A percentile compares a stretch with the other conserved stretches of the same genome.
Conservation (phyloP, 352 stramenopile species). For the Phytophthora pisi region DNA sequence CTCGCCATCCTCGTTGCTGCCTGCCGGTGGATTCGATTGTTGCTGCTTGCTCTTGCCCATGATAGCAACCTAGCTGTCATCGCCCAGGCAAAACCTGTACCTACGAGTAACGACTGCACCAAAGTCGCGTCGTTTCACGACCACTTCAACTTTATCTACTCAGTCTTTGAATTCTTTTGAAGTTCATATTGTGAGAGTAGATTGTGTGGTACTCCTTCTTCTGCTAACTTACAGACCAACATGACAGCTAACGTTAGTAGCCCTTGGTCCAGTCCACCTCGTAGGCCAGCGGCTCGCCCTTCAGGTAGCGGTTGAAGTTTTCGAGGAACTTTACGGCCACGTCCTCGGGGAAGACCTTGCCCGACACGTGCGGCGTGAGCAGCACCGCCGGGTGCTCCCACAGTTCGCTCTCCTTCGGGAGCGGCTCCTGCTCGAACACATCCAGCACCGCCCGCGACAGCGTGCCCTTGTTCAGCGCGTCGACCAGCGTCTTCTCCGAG, state of each 20-base stretch:
- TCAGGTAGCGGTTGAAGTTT: conserved; percentile 61
- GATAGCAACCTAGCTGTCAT: conserved; percentile 10
- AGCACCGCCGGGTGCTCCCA: conserved; percentile 68
- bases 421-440: conserved; percentile 65
- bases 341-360: conserved; percentile 73
- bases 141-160: neutral
- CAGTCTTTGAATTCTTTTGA: too few relatives aligned
- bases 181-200: neutral
- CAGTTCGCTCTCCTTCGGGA: conserved; percentile 56
- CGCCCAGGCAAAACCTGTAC: neutral
- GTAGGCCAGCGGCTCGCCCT: conserved; percentile 46
- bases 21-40: conserved; percentile 21
- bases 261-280: conserved; percentile 55
- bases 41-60: conserved; percentile 33
- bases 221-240: neutral
- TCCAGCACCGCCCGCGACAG: conserved; percentile 73
- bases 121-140: neutral
- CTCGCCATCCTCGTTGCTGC: conserved; percentile 10
- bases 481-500: conserved; percentile 58
- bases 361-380: conserved; percentile 85
- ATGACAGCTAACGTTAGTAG: conserved; percentile 38
- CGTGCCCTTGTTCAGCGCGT: conserved; percentile 60
- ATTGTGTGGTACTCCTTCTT: neutral
- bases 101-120: conserved; percentile 17
- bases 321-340: conserved; percentile 76